phyloP scores from a whole-genome alignment of 192 early-diverging fungal species.

The Linnemannia elongata region DNA sequence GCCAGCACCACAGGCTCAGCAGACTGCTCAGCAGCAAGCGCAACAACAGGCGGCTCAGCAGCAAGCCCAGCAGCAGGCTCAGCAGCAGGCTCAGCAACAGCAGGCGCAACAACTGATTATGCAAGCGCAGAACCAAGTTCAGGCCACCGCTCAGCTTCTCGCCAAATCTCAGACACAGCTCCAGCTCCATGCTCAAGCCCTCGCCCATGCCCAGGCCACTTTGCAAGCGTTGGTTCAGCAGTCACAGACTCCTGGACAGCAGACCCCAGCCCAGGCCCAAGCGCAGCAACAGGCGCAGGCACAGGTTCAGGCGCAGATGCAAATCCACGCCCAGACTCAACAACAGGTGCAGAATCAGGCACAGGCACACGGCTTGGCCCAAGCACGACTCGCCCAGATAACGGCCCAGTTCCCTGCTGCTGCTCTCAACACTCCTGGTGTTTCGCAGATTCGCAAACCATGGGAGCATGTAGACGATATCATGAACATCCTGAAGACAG shows the following conservation, averaged over 20 bases:
- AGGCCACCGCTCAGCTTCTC: slow-evolving; percentile 47
- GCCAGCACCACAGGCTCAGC: slow-evolving; percentile 3
- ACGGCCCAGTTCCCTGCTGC: slow-evolving; percentile 38
- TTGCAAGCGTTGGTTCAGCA: slow-evolving; percentile 53
- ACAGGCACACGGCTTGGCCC: slow-evolving; percentile 52
- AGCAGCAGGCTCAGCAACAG: slow-evolving; percentile 42
- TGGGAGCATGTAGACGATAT: slow-evolving; percentile 96
- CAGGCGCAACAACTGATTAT: slow-evolving; percentile 25
- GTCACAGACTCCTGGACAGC: slow-evolving; percentile 21
- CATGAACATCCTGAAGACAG: slow-evolving; percentile 94
- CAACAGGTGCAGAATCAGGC: slow-evolving; percentile 52
- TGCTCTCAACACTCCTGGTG: slow-evolving; percentile 37
- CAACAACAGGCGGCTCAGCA: slow-evolving; percentile 16
- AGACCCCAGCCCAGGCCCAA: slow-evolving; percentile 30
- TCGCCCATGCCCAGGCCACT: slow-evolving; percentile 47
- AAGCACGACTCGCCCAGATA: slow-evolving; percentile 49
- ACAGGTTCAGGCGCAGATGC: slow-evolving; percentile 61
- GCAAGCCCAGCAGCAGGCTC: slow-evolving; percentile 23
- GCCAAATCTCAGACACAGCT: slow-evolving; percentile 35
- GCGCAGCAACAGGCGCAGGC: slow-evolving; percentile 58
- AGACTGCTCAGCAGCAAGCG: slow-evolving; percentile 14
- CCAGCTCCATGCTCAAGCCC: slow-evolving; percentile 35
- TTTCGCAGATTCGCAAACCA: slow-evolving; percentile 67
- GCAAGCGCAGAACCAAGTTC: slow-evolving; percentile 42
- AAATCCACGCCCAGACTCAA: slow-evolving; percentile 59